Percentiles rank a stretch among this genome's conserved stretches.
phyloP scores from a whole-genome alignment of 495 filamentous ascomycete genomes.

The Tuber magnatum region DNA sequence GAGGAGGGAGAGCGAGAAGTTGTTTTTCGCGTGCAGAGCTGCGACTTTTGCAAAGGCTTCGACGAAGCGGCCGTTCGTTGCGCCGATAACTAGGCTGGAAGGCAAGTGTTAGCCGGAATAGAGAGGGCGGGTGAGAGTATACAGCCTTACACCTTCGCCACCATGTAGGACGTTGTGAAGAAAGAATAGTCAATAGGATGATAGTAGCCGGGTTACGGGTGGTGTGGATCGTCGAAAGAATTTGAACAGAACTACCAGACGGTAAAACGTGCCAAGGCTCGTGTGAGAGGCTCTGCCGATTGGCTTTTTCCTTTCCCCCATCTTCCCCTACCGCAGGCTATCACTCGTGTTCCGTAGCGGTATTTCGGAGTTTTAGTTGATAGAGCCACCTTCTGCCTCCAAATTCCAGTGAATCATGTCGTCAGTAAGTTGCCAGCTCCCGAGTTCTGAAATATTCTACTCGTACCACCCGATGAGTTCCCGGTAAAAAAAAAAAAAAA shows the following conservation, averaged over 20 bases:
- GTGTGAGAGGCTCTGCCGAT: not conserved
- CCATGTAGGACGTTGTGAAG: conserved; percentile 45
- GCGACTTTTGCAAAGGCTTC: conserved; percentile 69
- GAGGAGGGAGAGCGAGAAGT: conserved; percentile 74
- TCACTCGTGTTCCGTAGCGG: not conserved
- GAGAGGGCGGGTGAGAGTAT: not conserved
- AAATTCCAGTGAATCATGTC: not conserved
- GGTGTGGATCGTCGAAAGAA: not conserved
- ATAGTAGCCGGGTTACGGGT: not conserved
- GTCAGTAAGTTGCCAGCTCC: not conserved
- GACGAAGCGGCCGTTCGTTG: conserved; percentile 64
- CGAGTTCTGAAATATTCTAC: not conserved
- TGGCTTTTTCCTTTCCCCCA: not conserved
- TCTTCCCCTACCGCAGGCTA: not conserved
- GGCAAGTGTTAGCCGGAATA: conserved; percentile 39
- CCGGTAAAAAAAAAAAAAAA: no score
- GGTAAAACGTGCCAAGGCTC: not conserved
- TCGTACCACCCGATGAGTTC: no score
- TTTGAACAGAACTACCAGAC: not conserved
- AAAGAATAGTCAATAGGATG: not conserved
- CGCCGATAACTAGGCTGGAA: conserved; percentile 69
- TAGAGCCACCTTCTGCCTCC: not conserved
- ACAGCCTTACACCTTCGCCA: conserved; percentile 62
- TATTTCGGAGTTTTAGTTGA: not conserved
- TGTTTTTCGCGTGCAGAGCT: conserved; percentile 72